These are phyloP conservation scores for Dactylellina haptotyla DNA, from an alignment of 2,329 filamentous ascomycete genomes.

Conservation along the genomic window DNA sequence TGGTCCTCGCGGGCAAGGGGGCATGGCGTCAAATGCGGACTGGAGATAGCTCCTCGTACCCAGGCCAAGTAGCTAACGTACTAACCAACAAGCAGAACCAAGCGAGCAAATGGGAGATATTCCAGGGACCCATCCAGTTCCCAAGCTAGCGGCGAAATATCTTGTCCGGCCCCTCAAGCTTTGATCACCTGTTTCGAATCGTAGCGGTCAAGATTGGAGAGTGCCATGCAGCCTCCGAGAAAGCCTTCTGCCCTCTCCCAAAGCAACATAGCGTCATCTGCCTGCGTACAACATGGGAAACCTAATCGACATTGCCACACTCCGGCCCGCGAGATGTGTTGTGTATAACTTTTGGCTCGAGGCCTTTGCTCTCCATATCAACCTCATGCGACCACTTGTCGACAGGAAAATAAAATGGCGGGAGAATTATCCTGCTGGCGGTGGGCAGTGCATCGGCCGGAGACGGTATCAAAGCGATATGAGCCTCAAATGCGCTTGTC, in stretches of 20 bases:
- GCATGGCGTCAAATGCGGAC: not conserved
- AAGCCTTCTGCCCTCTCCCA: conserved; percentile 30
- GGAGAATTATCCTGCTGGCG: not conserved
- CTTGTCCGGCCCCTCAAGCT: conserved; percentile 19
- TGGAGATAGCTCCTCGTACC: not conserved
- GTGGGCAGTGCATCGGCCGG: conserved; percentile 39
- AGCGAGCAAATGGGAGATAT: conserved; percentile 44
- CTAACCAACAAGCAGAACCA: not conserved
- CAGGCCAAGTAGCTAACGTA: too few species aligned
- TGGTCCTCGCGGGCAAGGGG: not conserved
- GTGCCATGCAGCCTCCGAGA: conserved; percentile 19
- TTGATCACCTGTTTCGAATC: conserved; percentile 37
- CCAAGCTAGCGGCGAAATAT: not conserved
- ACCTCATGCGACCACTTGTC: too few species aligned
- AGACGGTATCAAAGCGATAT: conserved; percentile 36
- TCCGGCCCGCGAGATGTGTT: conserved; percentile 20
- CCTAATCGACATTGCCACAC: conserved; percentile 46
- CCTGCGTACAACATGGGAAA: conserved; percentile 28
- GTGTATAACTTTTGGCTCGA: not conserved
- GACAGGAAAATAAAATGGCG: too few species aligned
- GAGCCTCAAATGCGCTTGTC: conserved; percentile 41
- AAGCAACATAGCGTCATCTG: conserved; percentile 46
- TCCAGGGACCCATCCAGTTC: conserved; percentile 6
- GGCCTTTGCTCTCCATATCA: too few species aligned
- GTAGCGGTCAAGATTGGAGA: not conserved